phyloP scores from a whole-genome alignment of 2,329 filamentous ascomycete species.

The Helotiales sp. region DNA sequence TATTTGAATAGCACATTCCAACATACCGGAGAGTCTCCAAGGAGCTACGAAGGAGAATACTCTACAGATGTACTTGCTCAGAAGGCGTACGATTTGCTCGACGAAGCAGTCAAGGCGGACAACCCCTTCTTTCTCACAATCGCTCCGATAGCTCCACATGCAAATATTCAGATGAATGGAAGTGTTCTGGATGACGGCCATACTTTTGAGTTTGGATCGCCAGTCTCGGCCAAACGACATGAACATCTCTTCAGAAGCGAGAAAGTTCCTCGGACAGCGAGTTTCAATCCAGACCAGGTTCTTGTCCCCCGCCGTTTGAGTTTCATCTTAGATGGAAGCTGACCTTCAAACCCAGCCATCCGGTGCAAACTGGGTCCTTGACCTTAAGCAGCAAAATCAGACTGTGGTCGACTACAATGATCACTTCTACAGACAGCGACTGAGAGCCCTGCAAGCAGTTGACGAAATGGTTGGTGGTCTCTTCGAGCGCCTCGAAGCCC shows the following conservation, averaged over 20 bases:
- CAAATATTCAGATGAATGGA: constrained; percentile 49
- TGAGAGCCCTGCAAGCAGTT: constrained; percentile 56
- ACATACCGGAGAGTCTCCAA: constrained; percentile 60
- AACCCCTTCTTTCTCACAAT: constrained; percentile 71
- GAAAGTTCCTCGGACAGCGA: constrained; percentile 62
- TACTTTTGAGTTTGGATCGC: constrained; percentile 42
- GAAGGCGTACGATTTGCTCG: constrained; percentile 63
- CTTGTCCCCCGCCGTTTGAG: no score
- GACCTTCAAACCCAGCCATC: constrained; percentile 26
- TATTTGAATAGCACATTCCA: constrained; percentile 70
- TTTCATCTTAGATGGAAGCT: background rate
- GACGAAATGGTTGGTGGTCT: constrained; percentile 58
- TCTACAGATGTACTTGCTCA: constrained; percentile 61
- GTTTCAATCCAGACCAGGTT: constrained; percentile 68
- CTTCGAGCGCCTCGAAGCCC: constrained; percentile 48
- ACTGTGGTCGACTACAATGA: constrained; percentile 53
- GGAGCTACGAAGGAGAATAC: constrained; percentile 55
- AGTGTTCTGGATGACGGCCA: constrained; percentile 43
- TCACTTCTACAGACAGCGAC: constrained; percentile 54
- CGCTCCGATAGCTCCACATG: constrained; percentile 70
- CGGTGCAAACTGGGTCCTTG: constrained; percentile 52
- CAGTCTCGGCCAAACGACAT: constrained; percentile 63
- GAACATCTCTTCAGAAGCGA: constrained; percentile 62
- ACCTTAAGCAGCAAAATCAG: constrained; percentile 48
- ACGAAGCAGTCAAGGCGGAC: constrained; percentile 58